phyloP scores from a whole-genome alignment of 305 asterid genomes.

The Plantago lanceolata region DNA sequence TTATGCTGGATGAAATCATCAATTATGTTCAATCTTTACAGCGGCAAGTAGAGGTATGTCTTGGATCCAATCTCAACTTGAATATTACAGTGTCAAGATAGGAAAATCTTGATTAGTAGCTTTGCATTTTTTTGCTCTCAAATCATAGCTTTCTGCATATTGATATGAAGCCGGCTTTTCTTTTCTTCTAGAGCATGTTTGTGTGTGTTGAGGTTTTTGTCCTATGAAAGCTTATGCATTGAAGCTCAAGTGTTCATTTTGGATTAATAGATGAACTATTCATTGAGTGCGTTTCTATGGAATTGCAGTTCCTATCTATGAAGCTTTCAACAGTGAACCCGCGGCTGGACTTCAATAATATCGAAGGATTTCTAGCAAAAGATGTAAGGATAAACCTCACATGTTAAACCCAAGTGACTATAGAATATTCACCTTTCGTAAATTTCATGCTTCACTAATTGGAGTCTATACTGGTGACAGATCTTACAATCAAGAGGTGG shows the following conservation, averaged over 20 bases:
- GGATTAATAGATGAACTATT: constrained; percentile 3
- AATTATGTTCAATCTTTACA: constrained; percentile 94
- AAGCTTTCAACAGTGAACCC: constrained; percentile 95
- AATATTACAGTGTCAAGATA: neutral
- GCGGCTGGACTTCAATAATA: constrained; percentile 53
- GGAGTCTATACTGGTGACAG: constrained; percentile 31
- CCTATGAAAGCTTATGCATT: neutral
- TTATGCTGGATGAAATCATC: constrained; percentile 96
- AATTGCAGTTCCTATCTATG: constrained; percentile 86
- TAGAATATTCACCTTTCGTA: neutral
- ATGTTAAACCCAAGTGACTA: neutral
- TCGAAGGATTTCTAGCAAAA: constrained; percentile 68
- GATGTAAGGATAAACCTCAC: constrained; percentile 48
- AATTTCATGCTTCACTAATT: constrained; percentile 16
- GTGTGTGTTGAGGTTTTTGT: neutral
- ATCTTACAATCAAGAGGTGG: constrained; percentile 56
- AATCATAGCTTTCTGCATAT: neutral
- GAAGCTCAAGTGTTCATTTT: too few relatives aligned
- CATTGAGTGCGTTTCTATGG: constrained; percentile 20
- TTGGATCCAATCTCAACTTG: neutral
- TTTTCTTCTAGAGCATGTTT: neutral
- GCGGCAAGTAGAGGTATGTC: constrained; percentile 88
- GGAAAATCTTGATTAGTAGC: constrained; percentile 1
- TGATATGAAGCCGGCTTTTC: neutral
- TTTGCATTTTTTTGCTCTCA: neutral